A percentile compares a stretch with the other conserved stretches of the same genome.
Conservation (phyloP, 2,329 filamentous ascomycete genomes). For the Plenodomus biglobosus region DNA sequence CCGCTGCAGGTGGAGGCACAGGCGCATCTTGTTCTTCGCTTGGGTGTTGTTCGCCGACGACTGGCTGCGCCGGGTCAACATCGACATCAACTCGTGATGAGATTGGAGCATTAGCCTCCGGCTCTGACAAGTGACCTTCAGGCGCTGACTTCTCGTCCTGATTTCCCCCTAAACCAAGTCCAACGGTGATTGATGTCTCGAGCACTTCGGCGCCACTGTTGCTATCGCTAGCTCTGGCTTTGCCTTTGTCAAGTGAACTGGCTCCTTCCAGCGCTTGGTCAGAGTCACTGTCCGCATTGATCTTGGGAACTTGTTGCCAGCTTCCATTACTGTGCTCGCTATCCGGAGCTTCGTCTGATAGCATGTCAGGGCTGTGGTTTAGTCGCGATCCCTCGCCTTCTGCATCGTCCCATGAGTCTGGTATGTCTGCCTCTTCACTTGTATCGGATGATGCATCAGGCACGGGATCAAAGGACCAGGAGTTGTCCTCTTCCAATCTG, state of each 20-base stretch:
- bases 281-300: constrained; percentile 28
- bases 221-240: constrained; percentile 15
- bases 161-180: background rate
- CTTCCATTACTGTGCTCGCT: constrained; percentile 45
- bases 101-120: background rate
- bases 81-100: background rate
- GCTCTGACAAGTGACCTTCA: background rate
- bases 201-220: background rate
- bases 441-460: constrained; percentile 10
- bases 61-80: background rate
- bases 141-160: background rate
- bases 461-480: constrained; percentile 37
- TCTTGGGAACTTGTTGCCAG: constrained; percentile 44
- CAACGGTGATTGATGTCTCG: background rate
- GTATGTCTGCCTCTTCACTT: constrained; percentile 8
- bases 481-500: constrained; percentile 48
- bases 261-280: constrained; percentile 31
- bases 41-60: background rate
- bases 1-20: constrained; percentile 5
- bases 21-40: constrained; percentile 5
- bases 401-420: constrained; percentile 35
- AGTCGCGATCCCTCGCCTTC: constrained; percentile 6
- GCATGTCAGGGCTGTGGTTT: constrained; percentile 5
- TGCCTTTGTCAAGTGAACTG: constrained; percentile 28
- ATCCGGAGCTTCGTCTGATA: constrained; percentile 32